Conservation (phyloP, 1,284 basidiomycete genomes). For the Porogramme epimiltina region DNA sequence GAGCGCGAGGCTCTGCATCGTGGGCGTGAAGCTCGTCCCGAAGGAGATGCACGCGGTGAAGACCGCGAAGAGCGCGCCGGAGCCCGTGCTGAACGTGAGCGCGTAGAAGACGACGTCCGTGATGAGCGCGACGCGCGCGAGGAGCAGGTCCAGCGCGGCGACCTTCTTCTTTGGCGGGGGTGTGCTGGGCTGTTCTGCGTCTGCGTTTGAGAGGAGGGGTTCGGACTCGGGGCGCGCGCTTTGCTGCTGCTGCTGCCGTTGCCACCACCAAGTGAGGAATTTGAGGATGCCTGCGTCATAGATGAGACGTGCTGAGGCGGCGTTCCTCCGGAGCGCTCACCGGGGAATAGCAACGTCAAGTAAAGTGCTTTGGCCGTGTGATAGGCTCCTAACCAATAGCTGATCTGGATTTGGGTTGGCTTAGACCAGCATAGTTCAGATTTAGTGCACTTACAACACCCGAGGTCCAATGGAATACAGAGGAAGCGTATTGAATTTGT, state of each 20-base stretch:
- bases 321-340: slow-evolving; percentile 38
- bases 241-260: background rate
- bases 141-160: slow-evolving; percentile 53
- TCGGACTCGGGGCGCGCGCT: slow-evolving; percentile 25
- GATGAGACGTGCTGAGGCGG: background rate
- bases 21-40: slow-evolving; percentile 59
- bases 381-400: slow-evolving; percentile 68
- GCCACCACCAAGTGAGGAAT: slow-evolving; percentile 7
- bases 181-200: background rate
- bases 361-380: slow-evolving; percentile 59
- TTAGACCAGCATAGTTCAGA: background rate
- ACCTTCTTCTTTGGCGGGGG: slow-evolving; percentile 17
- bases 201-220: background rate
- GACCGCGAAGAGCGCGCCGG: slow-evolving; percentile 44
- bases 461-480: slow-evolving; percentile 67
- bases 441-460: slow-evolving; percentile 50
- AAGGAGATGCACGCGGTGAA: slow-evolving; percentile 48
- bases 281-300: slow-evolving; percentile 31
- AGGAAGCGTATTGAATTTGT: slow-evolving; percentile 54
- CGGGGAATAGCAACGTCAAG: slow-evolving; percentile 64
- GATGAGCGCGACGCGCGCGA: slow-evolving; percentile 55
- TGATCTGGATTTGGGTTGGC: slow-evolving; percentile 49
- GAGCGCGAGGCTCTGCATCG: slow-evolving; percentile 62
- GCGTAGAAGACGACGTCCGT: slow-evolving; percentile 58
- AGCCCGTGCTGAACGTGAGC: slow-evolving; percentile 46